phyloP scores from a whole-genome alignment of 208 protist species.

The Trypanosoma mega region DNA sequence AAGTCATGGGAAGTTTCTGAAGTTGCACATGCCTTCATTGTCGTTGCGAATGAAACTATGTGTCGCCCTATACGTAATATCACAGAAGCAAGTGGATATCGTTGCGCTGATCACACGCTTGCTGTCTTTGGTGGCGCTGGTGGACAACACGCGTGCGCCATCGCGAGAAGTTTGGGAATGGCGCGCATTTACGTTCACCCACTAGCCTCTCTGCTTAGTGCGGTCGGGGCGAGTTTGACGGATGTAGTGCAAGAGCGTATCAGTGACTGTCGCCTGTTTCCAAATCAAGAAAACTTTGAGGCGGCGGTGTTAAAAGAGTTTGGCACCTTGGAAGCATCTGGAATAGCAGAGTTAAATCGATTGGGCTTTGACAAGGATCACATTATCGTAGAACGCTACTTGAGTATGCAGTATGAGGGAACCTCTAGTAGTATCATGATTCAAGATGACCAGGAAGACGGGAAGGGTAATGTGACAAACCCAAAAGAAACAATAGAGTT shows the following conservation, averaged over 20 bases:
- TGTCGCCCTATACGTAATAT: constrained; percentile 93
- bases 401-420: constrained; percentile 92
- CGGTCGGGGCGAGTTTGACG: constrained; percentile 92
- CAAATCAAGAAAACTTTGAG: constrained; percentile 23
- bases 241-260: constrained; percentile 91
- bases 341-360: constrained; percentile 28
- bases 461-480: too few species aligned
- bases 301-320: constrained; percentile 37
- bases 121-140: constrained; percentile 95
- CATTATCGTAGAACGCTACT: constrained; percentile 55
- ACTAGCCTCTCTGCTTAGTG: constrained; percentile 88
- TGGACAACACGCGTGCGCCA: constrained; percentile 93
- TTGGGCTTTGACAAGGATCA: constrained; percentile 49
- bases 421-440: constrained; percentile 93
- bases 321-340: constrained; percentile 23
- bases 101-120: constrained; percentile 82
- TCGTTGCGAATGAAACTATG: constrained; percentile 96
- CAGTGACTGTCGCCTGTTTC: constrained; percentile 49
- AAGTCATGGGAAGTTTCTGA: constrained; percentile 58
- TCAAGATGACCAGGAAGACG: constrained; percentile 1
- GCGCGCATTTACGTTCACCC: constrained; percentile 66
- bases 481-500: too few species aligned
- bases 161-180: constrained; percentile 89
- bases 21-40: constrained; percentile 92
- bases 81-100: constrained; percentile 90